Evolutionary conservation across 768 basidiomycete species (phyloP).

Genomic region (Suillus discolor): DNA sequence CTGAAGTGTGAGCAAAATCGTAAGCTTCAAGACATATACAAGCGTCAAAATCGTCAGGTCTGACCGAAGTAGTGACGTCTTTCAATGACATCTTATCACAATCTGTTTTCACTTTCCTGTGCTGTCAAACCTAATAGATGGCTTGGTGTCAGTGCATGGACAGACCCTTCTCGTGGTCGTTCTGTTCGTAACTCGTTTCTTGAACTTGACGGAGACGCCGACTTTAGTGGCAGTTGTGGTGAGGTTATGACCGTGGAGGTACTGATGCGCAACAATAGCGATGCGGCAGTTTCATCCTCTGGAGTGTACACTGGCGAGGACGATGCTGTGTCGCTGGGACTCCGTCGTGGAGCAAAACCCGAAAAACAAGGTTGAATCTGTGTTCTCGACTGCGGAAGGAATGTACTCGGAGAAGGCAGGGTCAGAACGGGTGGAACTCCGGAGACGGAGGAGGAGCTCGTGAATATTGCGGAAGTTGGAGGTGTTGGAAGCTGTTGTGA

Average conservation of each 20-base stretch:
- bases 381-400: constrained; percentile 13
- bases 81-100: neutral
- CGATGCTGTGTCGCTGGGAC: constrained; percentile 22
- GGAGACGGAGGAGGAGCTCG: constrained; percentile 36
- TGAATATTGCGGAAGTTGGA: constrained; percentile 55
- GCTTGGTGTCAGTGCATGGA: constrained; percentile 29
- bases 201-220: neutral
- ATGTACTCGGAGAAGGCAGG: constrained; percentile 36
- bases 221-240: constrained; percentile 12
- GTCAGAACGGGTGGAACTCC: constrained; percentile 44
- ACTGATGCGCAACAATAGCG: constrained; percentile 66
- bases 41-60: neutral
- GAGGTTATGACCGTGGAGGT: constrained; percentile 34
- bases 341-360: constrained; percentile 23
- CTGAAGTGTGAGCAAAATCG: neutral
- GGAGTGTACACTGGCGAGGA: constrained; percentile 37
- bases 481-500: constrained; percentile 53
- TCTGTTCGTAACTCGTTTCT: too few relatives aligned
- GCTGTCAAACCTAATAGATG: constrained; percentile 24
- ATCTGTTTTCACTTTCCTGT: neutral
- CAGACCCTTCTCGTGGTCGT: neutral
- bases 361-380: constrained; percentile 26
- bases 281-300: constrained; percentile 73
- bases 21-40: neutral
- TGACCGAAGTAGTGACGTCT: neutral